These are phyloP conservation scores for Tricholoma matsutake DNA, from an alignment of 768 basidiomycete species.

Conservation along the genomic window DNA sequence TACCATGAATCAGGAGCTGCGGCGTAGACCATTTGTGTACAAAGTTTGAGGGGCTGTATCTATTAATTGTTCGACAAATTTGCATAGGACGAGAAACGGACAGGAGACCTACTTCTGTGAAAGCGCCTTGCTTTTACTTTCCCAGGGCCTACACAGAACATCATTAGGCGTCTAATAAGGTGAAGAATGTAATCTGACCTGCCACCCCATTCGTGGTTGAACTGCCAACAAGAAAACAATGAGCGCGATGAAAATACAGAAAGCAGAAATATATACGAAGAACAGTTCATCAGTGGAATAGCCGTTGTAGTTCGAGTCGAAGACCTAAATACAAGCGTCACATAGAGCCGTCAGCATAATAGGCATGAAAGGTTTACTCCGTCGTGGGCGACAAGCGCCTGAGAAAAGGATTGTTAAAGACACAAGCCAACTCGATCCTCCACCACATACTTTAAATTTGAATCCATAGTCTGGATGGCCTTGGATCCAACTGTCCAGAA, in stretches of 20 bases:
- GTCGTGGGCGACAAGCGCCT: constrained; percentile 87
- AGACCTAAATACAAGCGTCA: constrained; percentile 43
- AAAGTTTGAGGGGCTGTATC: constrained; percentile 78
- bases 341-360: background rate
- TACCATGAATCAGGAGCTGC: constrained; percentile 79
- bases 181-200: constrained; percentile 25
- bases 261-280: constrained; percentile 54
- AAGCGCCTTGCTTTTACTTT: constrained; percentile 48
- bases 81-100: background rate
- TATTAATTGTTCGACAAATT: constrained; percentile 19
- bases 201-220: constrained; percentile 86
- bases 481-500: constrained; percentile 78
- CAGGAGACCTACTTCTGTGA: constrained; percentile 51
- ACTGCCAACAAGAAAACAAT: constrained; percentile 38
- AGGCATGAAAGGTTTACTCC: constrained; percentile 48
- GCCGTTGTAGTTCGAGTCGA: constrained; percentile 76
- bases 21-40: constrained; percentile 87
- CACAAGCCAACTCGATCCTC: background rate
- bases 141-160: constrained; percentile 55
- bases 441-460: constrained; percentile 62
- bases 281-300: constrained; percentile 89
- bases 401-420: background rate
- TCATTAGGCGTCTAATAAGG: background rate
- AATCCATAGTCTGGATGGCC: constrained; percentile 88
- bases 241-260: background rate